Evolutionary conservation across 345 rosid genomes (phyloP).

Genomic region (Salix dunnii): DNA sequence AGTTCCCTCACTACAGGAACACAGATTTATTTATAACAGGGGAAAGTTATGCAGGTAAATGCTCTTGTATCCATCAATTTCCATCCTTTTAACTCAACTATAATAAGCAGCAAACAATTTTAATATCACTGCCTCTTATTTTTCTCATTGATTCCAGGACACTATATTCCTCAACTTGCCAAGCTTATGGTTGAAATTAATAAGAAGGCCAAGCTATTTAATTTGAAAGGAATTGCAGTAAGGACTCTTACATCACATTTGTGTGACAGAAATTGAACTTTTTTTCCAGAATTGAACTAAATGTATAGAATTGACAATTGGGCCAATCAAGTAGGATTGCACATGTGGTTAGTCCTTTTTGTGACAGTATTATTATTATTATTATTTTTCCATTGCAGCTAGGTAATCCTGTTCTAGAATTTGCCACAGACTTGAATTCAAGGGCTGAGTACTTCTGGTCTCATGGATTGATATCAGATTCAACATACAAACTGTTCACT

Average conservation of each 20-base stretch:
- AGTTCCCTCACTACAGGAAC: conserved; percentile 79
- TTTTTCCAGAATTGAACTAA: not conserved
- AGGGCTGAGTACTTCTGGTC: conserved; percentile 98
- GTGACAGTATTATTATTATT: not conserved
- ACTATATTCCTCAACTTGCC: conserved; percentile 89
- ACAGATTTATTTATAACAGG: conserved; percentile 82
- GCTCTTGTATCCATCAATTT: conserved; percentile 1
- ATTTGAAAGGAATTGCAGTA: conserved; percentile 88
- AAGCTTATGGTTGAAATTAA: conserved; percentile 71
- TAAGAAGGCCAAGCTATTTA: conserved; percentile 61
- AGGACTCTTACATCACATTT: conserved; percentile 20
- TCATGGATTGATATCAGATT: conserved; percentile 88
- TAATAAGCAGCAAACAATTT: not conserved
- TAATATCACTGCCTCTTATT: not conserved
- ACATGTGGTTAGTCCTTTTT: not conserved
- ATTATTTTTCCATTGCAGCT: conserved; percentile 41
- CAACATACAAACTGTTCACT: conserved; percentile 81
- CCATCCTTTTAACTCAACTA: not conserved
- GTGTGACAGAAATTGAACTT: not conserved
- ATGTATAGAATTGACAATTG: not conserved
- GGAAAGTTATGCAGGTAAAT: conserved; percentile 91
- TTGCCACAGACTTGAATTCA: conserved; percentile 82
- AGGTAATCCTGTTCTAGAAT: conserved; percentile 91
- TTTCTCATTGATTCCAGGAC: conserved; percentile 44
- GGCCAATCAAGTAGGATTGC: not conserved